Conservation (phyloP, 2,329 filamentous ascomycete genomes). For the Cytospora schulzeri region DNA sequence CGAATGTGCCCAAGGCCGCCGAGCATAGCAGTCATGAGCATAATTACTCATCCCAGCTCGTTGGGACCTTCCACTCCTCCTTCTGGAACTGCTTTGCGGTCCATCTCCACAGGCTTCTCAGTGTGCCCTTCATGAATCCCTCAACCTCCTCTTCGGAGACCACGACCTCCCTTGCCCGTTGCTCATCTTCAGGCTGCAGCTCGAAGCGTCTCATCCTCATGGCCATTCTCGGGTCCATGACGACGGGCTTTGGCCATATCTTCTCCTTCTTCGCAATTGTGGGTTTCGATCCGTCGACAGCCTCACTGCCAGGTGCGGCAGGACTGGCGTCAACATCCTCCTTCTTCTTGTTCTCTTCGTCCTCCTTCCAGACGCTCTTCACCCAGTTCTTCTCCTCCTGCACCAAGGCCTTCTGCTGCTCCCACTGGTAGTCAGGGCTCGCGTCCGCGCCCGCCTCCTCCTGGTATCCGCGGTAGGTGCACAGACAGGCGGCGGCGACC, state of each 20-base stretch:
- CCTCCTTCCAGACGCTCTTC: slow-evolving; percentile 70
- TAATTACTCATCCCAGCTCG: slow-evolving; percentile 39
- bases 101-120: slow-evolving; percentile 58
- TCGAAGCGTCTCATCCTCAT: slow-evolving; percentile 80
- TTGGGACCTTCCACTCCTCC: slow-evolving; percentile 43
- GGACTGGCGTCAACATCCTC: slow-evolving; percentile 29
- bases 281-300: slow-evolving; percentile 11
- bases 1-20: not conserved
- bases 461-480: slow-evolving; percentile 54
- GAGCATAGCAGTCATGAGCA: not conserved
- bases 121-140: slow-evolving; percentile 65
- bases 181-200: slow-evolving; percentile 69
- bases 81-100: slow-evolving; percentile 43
- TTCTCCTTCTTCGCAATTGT: slow-evolving; percentile 52
- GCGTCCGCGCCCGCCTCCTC: slow-evolving; percentile 36
- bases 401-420: slow-evolving; percentile 66
- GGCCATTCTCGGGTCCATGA: slow-evolving; percentile 74
- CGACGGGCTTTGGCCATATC: slow-evolving; percentile 75
- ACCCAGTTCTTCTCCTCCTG: slow-evolving; percentile 82
- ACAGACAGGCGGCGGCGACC: slow-evolving; percentile 82
- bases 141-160: slow-evolving; percentile 70
- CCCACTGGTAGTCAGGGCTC: slow-evolving; percentile 43
- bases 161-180: slow-evolving; percentile 61
- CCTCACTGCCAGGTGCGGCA: slow-evolving; percentile 17
- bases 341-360: slow-evolving; percentile 46